Conservation (phyloP, 192 early-diverging fungal species). For the Backusella tuberculispora region DNA sequence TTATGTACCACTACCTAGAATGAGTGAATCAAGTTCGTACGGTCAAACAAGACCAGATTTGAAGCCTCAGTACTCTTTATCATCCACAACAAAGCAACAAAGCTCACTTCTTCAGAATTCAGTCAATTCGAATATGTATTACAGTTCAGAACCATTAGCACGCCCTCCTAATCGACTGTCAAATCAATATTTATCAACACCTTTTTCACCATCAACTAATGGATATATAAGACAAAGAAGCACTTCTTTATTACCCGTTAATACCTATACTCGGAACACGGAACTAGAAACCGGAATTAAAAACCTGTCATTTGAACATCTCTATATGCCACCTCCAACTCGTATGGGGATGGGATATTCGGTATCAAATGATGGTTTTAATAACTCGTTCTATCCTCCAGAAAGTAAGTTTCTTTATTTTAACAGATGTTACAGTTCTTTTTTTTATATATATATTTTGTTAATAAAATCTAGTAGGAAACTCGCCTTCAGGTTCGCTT, state of each 20-base stretch:
- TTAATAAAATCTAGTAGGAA: not conserved
- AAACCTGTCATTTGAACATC: conserved; percentile 15
- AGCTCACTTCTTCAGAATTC: not conserved
- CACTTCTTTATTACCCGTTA: conserved; percentile 13
- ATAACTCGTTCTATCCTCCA: conserved; percentile 5
- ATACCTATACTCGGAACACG: not conserved
- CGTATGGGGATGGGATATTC: not conserved
- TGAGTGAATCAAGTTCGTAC: conserved; percentile 2
- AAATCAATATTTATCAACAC: conserved; percentile 1
- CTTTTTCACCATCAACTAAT: not conserved
- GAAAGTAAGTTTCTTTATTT: conserved; percentile 16
- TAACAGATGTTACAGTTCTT: not conserved
- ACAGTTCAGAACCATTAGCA: not conserved
- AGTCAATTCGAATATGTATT: not conserved
- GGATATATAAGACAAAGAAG: conserved; percentile 24
- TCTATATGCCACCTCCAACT: conserved; percentile 10
- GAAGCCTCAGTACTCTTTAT: not conserved
- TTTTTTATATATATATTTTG: too few relatives aligned
- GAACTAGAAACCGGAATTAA: not conserved
- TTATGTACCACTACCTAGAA: conserved; percentile 6
- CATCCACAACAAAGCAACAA: conserved; percentile 1
- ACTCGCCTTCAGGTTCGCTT: conserved; percentile 12
- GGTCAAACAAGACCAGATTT: not conserved
- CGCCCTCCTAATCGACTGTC: not conserved
- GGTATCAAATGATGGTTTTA: not conserved